Conservation (phyloP, 1,139 yeast species). For the Meyerozyma elateridarum region DNA sequence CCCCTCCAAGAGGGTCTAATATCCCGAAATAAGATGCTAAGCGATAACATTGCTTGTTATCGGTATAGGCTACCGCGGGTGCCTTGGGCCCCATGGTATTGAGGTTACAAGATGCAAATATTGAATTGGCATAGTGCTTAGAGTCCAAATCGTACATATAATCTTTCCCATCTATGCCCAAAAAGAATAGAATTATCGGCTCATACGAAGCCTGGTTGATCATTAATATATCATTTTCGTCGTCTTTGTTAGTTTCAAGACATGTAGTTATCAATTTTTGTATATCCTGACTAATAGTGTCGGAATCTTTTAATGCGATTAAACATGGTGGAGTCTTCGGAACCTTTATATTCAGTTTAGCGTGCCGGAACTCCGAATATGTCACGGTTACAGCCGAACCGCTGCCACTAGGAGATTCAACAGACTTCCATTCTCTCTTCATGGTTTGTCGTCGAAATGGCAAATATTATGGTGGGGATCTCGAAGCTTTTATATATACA, state of each 20-base stretch:
- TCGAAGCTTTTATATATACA: too few species aligned
- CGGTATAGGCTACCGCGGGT: slow-evolving; percentile 6
- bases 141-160: slow-evolving; percentile 11
- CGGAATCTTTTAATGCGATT: slow-evolving; percentile 4
- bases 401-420: too few species aligned
- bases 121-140: slow-evolving; percentile 4
- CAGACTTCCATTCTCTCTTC: too few species aligned
- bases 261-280: background rate
- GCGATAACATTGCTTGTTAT: slow-evolving; percentile 11
- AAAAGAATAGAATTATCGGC: slow-evolving; percentile 13
- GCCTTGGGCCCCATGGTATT: slow-evolving; percentile 4
- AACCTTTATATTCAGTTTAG: too few species aligned
- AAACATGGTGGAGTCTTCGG: too few species aligned
- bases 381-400: too few species aligned
- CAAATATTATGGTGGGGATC: too few species aligned
- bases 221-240: slow-evolving; percentile 1
- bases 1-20: slow-evolving; percentile 50
- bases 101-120: slow-evolving; percentile 10
- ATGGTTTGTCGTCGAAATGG: too few species aligned
- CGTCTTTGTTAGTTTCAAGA: background rate
- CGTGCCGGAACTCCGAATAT: too few species aligned
- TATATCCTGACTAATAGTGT: background rate
- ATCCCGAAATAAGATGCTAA: slow-evolving; percentile 26
- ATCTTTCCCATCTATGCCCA: slow-evolving; percentile 20
- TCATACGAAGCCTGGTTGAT: background rate